Conservation (phyloP, 345 rosid species). For the Triadica sebifera region DNA sequence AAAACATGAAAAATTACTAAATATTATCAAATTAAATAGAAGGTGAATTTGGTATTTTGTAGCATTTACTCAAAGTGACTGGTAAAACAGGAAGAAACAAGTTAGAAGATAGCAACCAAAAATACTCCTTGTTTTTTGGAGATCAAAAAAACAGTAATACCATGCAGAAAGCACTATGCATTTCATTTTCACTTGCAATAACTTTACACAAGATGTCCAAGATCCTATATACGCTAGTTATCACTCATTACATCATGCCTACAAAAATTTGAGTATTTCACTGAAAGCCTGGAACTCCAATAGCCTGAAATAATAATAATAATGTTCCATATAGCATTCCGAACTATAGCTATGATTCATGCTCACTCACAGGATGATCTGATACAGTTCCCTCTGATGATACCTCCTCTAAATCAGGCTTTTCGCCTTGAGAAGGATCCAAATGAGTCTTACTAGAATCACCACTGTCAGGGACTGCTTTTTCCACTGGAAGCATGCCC, state of each 20-base stretch:
- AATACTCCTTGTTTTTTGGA: too few species aligned
- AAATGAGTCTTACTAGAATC: conserved; percentile 50
- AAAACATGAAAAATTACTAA: too few species aligned
- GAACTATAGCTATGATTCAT: conserved; percentile 28
- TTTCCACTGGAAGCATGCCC: conserved; percentile 24
- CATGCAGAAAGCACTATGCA: conserved; percentile 27
- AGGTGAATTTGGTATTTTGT: too few species aligned
- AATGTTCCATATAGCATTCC: conserved; percentile 25
- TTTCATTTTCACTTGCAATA: conserved; percentile 49
- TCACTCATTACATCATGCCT: conserved; percentile 49
- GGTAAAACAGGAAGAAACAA: too few species aligned
- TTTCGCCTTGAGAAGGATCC: conserved; percentile 32
- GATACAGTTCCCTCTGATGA: conserved; percentile 68
- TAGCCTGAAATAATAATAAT: conserved; percentile 36
- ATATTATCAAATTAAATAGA: too few species aligned
- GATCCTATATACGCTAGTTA: conserved; percentile 48
- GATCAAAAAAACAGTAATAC: too few species aligned
- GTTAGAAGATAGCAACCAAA: too few species aligned
- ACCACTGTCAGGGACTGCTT: conserved; percentile 36
- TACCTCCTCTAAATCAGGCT: conserved; percentile 38
- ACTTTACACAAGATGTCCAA: conserved; percentile 48
- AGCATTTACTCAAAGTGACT: too few species aligned
- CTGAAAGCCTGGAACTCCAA: conserved; percentile 24
- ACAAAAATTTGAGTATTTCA: conserved; percentile 57
- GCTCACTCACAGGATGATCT: conserved; percentile 46